Conservation (phyloP, 2,329 filamentous ascomycete genomes). For the Cytospora piceae region DNA sequence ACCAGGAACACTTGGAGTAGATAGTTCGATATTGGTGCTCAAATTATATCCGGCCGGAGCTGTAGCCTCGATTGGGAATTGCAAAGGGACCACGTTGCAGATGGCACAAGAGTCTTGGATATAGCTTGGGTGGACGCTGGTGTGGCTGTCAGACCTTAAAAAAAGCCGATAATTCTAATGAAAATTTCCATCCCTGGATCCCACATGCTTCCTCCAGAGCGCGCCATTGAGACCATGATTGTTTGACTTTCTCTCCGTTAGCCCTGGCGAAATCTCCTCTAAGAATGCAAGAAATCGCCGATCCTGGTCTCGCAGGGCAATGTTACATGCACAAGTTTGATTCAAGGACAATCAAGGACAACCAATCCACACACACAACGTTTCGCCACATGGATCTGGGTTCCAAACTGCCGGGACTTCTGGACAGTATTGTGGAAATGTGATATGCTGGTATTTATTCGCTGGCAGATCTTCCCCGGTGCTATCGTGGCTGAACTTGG, state of each 20-base stretch:
- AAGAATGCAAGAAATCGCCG: background rate
- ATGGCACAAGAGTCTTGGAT: background rate
- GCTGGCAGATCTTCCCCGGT: background rate
- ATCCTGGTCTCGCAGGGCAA: background rate
- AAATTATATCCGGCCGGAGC: background rate
- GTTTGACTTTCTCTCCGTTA: background rate
- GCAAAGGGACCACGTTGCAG: too few relatives aligned
- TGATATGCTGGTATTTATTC: background rate
- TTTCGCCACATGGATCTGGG: background rate
- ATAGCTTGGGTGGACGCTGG: too few relatives aligned
- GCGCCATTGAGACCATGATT: background rate
- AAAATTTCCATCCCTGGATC: background rate
- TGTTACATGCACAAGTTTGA: background rate
- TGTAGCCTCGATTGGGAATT: background rate
- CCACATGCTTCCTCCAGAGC: background rate
- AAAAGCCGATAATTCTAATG: background rate
- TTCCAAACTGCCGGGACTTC: background rate
- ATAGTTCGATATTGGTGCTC: background rate
- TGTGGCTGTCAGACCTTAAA: background rate
- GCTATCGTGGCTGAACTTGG: too few relatives aligned
- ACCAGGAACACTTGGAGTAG: too few relatives aligned
- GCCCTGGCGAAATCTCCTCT: background rate
- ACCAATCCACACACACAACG: background rate
- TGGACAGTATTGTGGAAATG: background rate
- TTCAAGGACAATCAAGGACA: too few relatives aligned